Percentiles rank a stretch among this genome's conserved stretches.
These are phyloP conservation scores for Albizia julibrissin DNA, from an alignment of 306 rosid genomes.

Conservation along the genomic window DNA sequence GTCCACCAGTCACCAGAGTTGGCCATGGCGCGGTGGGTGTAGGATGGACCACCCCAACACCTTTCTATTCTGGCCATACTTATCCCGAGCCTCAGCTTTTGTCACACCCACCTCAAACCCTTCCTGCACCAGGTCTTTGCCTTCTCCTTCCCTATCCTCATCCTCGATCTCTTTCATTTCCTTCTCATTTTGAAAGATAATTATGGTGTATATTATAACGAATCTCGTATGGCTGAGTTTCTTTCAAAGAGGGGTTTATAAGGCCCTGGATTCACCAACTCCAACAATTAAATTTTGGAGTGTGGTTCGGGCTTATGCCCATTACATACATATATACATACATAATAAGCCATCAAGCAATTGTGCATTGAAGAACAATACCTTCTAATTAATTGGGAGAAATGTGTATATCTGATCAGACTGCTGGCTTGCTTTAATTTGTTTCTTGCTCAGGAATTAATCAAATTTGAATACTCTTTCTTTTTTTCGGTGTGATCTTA, in stretches of 20 bases:
- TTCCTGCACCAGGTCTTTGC: conserved; percentile 53
- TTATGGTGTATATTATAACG: not conserved
- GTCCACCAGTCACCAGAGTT: not conserved
- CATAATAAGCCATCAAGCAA: conserved; percentile 33
- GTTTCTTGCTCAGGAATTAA: not conserved
- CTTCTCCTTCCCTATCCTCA: conserved; percentile 50
- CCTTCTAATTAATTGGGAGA: conserved; percentile 52
- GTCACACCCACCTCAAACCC: conserved; percentile 56
- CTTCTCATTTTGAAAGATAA: not conserved
- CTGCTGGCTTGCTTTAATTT: not conserved
- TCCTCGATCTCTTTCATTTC: conserved; percentile 37
- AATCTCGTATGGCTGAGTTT: too few relatives aligned
- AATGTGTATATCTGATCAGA: not conserved
- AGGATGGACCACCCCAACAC: conserved; percentile 43
- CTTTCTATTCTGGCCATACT: conserved; percentile 58
- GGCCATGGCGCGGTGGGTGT: not conserved
- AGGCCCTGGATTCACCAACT: too few relatives aligned
- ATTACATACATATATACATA: too few relatives aligned
- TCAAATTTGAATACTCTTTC: not conserved
- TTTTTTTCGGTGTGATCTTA: not conserved
- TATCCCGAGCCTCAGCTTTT: conserved; percentile 61
- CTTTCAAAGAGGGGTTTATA: too few relatives aligned
- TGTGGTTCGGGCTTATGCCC: too few relatives aligned
- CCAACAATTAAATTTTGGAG: too few relatives aligned
- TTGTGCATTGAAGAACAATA: conserved; percentile 43